Evolutionary conservation across 225 moss, liverwort and hornwort genomes (phyloP).

Genomic region (Thuidium tamariscinum): DNA sequence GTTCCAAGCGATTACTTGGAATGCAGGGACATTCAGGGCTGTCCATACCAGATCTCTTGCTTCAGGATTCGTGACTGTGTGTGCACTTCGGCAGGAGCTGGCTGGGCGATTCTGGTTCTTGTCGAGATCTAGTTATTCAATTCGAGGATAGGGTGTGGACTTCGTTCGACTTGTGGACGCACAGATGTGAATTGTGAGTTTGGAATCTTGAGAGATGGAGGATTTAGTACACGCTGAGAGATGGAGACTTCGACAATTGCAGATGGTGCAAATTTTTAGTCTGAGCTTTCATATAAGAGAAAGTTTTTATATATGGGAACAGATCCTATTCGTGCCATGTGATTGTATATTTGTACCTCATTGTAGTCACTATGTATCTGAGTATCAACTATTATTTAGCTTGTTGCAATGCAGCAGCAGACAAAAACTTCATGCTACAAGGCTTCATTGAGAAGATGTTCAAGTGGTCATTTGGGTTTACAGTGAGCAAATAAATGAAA

Average conservation of each 20-base stretch:
- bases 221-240: background rate
- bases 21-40: background rate
- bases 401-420: background rate
- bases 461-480: background rate
- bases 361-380: background rate
- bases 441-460: background rate
- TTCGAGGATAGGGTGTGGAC: background rate
- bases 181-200: background rate
- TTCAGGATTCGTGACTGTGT: background rate
- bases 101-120: background rate
- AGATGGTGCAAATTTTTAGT: background rate
- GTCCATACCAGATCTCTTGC: background rate
- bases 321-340: background rate
- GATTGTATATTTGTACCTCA: background rate
- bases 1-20: background rate
- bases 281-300: background rate
- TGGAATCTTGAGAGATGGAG: background rate
- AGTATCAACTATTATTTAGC: background rate
- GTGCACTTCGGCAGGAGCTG: background rate
- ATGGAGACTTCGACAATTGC: background rate
- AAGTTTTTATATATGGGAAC: background rate
- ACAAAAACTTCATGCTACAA: background rate
- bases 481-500: background rate
- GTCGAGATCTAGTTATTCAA: background rate
- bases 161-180: background rate